Evolutionary conservation across 345 rosid species (phyloP), one percentile per base, ranked within the genome.

Genomic region (Salix caprea): DNA sequence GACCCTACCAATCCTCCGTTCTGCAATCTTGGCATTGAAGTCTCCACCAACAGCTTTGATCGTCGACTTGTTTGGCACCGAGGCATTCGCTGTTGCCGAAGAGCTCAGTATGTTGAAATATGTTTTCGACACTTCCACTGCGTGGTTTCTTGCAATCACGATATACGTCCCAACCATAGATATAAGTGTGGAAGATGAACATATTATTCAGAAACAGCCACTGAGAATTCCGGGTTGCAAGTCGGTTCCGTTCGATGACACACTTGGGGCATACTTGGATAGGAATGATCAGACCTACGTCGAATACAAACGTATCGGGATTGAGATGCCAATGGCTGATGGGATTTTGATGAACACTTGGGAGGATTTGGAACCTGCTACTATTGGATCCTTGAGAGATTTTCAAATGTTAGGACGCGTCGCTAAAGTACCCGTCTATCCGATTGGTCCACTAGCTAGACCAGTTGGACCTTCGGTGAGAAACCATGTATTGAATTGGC

Each of bases 261-360:
- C 23, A 5, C 40, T 65, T 24, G 23, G 2, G 36, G 37, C 30
- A 7, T 16, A 4, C 16, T 14, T 5, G 37, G 34, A 65, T 18
- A 12, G 39, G 5, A 65, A 65, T 19, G 36, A 26, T 66, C 61
- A 50, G 6, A 48, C 4, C n/a, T 50, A 3, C 24, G 19, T 11
- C 9, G 19, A 42, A 26, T 26, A 15, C 39, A 6, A 24, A 34
- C 7, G 50, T 8, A 16, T 81, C 6, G 93, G 90, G n/a, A 15
- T 44, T 8, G 84, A 73, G 64, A 80, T 87, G 26, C 40, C 82
- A 1, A 75, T 73, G 12, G 84, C 78, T 0, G 83, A 88, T 58
- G 91, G 91, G 19, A 80, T 91, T 44, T 80, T 91, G 81, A 79
- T 90, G 34, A 91, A 91, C 70, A 80, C 94, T 0, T 88, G 92